Conservation (phyloP, 2,329 filamentous ascomycete genomes). For the Phyllosticta citriasiana region DNA sequence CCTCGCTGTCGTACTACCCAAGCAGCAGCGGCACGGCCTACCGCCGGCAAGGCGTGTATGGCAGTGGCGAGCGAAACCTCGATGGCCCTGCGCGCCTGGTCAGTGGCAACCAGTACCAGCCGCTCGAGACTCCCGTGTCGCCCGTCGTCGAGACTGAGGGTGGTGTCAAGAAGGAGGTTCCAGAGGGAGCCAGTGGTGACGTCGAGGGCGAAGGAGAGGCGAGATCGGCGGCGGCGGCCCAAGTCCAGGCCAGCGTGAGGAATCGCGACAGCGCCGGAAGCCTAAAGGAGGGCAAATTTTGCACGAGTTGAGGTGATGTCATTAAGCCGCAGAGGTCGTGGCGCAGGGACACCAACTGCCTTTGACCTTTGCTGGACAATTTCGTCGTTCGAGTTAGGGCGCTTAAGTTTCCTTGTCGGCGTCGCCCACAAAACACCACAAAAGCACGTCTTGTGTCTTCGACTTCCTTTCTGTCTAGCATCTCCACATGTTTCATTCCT, state of each 20-base stretch:
- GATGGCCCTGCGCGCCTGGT: background rate
- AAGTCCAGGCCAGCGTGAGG: background rate
- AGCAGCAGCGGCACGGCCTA: background rate
- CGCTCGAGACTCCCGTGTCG: background rate
- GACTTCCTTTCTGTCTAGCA: background rate
- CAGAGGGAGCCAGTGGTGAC: background rate
- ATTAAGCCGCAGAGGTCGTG: background rate
- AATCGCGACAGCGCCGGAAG: background rate
- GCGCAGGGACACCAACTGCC: background rate
- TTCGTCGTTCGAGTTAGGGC: no score
- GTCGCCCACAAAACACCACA: background rate
- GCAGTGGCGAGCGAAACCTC: background rate
- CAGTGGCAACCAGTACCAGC: background rate
- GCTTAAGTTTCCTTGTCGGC: background rate
- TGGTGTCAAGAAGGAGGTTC: background rate
- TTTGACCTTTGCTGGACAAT: no score
- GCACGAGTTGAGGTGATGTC: background rate
- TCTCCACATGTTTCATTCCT: background rate
- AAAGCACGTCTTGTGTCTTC: background rate
- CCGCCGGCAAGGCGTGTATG: background rate
- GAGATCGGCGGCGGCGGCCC: background rate
- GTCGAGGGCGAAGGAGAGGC: background rate
- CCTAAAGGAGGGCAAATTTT: background rate
- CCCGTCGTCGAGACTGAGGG: background rate
- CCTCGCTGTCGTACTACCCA: slow-evolving; percentile 30